Percentiles rank a stretch among this genome's conserved stretches.
Conservation (phyloP, 441 rosid genomes). For the Erodium trifolium region DNA sequence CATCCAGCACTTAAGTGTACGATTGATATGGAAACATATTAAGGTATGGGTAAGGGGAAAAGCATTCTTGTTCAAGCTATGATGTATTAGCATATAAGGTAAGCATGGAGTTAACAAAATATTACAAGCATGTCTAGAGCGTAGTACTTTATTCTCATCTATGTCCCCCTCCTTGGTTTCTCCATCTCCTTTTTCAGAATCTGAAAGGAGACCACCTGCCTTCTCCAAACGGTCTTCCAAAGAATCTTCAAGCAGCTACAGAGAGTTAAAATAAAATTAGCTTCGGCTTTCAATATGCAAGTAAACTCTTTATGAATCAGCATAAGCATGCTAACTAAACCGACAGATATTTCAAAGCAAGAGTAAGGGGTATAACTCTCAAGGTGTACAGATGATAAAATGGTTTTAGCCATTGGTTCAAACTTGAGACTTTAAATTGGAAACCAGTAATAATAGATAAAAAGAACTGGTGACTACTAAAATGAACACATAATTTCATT, state of each 20-base stretch:
- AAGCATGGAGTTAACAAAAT: constrained; percentile 1
- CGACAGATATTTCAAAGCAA: background rate
- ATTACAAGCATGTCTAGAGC: constrained; percentile 17
- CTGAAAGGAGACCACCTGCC: constrained; percentile 61
- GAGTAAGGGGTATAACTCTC: background rate
- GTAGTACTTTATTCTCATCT: constrained; percentile 76
- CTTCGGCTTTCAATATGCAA: background rate
- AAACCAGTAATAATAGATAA: background rate
- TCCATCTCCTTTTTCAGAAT: constrained; percentile 76
- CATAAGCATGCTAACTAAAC: background rate
- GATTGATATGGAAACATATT: background rate
- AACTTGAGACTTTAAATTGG: background rate
- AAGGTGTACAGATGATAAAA: background rate
- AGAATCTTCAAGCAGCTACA: constrained; percentile 90
- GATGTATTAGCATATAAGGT: background rate
- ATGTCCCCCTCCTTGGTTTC: constrained; percentile 73
- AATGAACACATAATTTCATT: background rate
- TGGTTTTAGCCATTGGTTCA: background rate
- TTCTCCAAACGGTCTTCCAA: constrained; percentile 86
- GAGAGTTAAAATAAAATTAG: constrained; percentile 17
- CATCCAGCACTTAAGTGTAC: background rate
- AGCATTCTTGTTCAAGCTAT: background rate
- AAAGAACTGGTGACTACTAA: background rate
- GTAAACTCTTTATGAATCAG: background rate
- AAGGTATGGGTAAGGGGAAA: background rate